Evolutionary conservation across 495 filamentous ascomycete species (phyloP), one percentile per base, ranked within the genome.

Genomic region (Stereocaulon alpinum): DNA sequence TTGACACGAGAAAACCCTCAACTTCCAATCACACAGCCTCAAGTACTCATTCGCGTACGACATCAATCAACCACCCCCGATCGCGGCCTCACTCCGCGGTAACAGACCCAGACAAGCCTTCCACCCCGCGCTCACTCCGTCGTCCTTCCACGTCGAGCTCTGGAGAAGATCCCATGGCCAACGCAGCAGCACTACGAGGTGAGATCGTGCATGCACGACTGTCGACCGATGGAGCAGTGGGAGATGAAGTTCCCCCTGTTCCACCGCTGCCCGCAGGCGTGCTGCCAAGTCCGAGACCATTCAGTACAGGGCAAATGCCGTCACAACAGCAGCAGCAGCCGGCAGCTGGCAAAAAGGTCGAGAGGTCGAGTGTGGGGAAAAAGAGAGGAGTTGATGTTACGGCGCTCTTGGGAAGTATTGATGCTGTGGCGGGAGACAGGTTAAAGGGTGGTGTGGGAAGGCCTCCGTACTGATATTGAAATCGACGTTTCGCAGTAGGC

Each of bases 61-160:
- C 48, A 40, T 59, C 43, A 43, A 14, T 44, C 45, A 62, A 58
- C 0, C 47, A 61, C 42, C 53, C 64, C 42, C 55, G 60, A 32
- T 58, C 63, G 32, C 61, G 61, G 45, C 60, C 60, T 18, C 60
- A 58, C 43, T 62, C 60, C 11, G 60, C 44, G 18, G 58, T 53
- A n/a, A 58, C 41, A 14, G 45, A 49, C 40, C 47, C 60, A 34
- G 60, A 56, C 44, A 56, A 61, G 37, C 48, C 61, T 2, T 52
- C 58, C 5, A 56, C 58, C 14, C 59, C 58, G 0, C 87, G 58
- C 76, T 86, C 52, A 74, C 84, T 51, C 76, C 85, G 17, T 66
- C 72, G 22, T 71, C 80, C 63, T 72, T 91, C 44, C 76, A 91
- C 56, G 77, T 64, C 62, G 17, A 64, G 62, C 59, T 62, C 59